Evolutionary conservation across 2,329 filamentous ascomycete species (phyloP).

Genomic region (Phoma sp.): DNA sequence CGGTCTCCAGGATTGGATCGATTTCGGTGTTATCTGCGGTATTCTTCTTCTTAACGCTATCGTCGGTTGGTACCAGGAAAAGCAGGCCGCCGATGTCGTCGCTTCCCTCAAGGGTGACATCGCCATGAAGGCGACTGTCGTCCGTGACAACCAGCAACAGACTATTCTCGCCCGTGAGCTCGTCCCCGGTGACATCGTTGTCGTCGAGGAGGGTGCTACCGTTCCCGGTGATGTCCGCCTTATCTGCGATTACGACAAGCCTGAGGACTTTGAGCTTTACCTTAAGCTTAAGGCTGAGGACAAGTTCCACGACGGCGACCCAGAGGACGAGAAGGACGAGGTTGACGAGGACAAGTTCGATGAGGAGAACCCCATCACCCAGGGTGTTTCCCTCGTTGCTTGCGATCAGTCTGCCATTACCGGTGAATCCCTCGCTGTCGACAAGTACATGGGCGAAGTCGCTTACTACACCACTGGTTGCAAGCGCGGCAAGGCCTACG

Average conservation of each 20-base stretch:
- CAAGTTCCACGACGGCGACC: constrained; percentile 63
- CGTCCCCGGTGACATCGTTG: constrained; percentile 77
- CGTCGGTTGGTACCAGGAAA: constrained; percentile 83
- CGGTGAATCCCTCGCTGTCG: constrained; percentile 79
- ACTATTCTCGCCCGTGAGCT: constrained; percentile 77
- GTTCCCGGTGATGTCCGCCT: constrained; percentile 74
- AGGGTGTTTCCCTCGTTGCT: constrained; percentile 72
- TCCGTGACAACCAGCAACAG: constrained; percentile 72
- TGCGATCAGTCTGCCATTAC: constrained; percentile 83
- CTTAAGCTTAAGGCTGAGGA: constrained; percentile 66
- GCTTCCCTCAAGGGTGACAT: constrained; percentile 79
- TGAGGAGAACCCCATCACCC: constrained; percentile 60
- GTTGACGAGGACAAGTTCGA: constrained; percentile 67
- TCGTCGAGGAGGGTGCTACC: constrained; percentile 75
- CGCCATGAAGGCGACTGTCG: constrained; percentile 73
- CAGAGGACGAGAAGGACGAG: constrained; percentile 67
- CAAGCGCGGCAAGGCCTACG: constrained; percentile 81
- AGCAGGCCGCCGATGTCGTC: constrained; percentile 74
- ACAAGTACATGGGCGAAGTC: constrained; percentile 79
- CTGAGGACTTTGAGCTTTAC: constrained; percentile 72
- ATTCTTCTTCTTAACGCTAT: constrained; percentile 78
- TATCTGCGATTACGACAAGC: constrained; percentile 75
- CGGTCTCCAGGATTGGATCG: constrained; percentile 76
- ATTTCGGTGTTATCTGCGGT: constrained; percentile 79
- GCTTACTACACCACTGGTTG: constrained; percentile 83